These are phyloP conservation scores for Xylariales sp. DNA, from an alignment of 2,329 filamentous ascomycete genomes.

Conservation along the genomic window DNA sequence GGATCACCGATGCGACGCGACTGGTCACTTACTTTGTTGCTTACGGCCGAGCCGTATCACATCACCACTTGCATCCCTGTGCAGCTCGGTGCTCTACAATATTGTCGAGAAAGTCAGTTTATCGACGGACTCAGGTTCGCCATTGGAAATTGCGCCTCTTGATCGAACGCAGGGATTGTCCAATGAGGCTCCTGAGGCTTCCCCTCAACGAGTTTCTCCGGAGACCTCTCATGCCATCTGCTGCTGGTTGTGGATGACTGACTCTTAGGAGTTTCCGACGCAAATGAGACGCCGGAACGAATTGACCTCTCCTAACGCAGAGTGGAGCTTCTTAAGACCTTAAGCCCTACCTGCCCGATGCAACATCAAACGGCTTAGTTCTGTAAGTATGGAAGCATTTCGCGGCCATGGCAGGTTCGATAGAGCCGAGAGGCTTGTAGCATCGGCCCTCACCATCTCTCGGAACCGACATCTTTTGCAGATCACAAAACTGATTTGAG, in stretches of 20 bases:
- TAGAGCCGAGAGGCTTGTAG: background rate
- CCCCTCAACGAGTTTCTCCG: background rate
- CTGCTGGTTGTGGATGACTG: conserved; percentile 1
- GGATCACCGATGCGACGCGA: background rate
- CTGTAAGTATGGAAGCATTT: background rate
- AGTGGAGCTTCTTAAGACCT: background rate
- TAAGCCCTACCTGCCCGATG: background rate
- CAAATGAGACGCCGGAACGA: background rate
- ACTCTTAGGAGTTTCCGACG: background rate
- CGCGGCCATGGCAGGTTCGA: background rate
- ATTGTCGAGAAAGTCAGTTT: conserved; percentile 3
- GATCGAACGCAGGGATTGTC: conserved; percentile 1
- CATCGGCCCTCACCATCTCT: no score
- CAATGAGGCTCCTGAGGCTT: conserved; percentile 5
- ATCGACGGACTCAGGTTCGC: background rate
- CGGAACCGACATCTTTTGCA: background rate
- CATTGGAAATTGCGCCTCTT: no score
- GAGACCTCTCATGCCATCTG: background rate
- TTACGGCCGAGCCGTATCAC: background rate
- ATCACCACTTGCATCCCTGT: background rate
- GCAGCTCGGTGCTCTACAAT: background rate
- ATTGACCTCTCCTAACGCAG: conserved; percentile 2
- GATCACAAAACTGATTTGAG: conserved; percentile 7
- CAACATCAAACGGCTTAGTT: background rate
- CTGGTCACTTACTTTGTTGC: background rate